Base-by-base conservation (phyloP, 2,329 filamentous ascomycete genomes). In the Ascochyta fabae region DNA sequence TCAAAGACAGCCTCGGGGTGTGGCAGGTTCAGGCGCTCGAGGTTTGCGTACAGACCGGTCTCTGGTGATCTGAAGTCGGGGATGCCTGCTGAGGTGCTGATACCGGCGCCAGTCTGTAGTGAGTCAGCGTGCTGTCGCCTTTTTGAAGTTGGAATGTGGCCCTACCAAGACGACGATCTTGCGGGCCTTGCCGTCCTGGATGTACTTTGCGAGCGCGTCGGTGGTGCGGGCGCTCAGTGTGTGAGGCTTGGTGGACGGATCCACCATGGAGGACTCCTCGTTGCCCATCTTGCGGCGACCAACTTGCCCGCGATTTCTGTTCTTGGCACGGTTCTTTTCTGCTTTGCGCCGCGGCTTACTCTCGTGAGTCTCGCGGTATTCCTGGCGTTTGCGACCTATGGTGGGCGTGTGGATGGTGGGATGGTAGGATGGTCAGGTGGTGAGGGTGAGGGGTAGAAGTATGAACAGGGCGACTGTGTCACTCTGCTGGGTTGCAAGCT, bases 1-100 rank as follows among this genome's bases (percentile, higher is more conserved):
- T 96, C 92, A 77, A 99, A 98, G 40, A 98, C 92, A 31, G 92
- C 93, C 78, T 98, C 92, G 22, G 94, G 89, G 68, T 94, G 88
- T 0, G 93, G 93, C 0, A 99, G 84, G 57, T 96, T 87, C 29
- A 98, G 84, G 48, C 90, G 86, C 22, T 90, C 89, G 27, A 99
- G 87, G 70, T 98, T 98, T 67, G 91, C 88, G 75, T 99, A 99
- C 10, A 99, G 84, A 3, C 95, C 95, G 0, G 94, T 98, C 54
- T 92, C 89, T 59, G 94, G 93, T 2, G 92, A 96, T 61, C 95
- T 85, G 75, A 98, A 99, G 77, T 99, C 95, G 59, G 95, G 95
- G 60, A 99, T 94, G 77, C 80, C 78, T 2, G 78, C 79, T n/a
- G 79, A 81, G 0, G 90, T 94, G 27, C 88, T 91, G 64, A 97